Base-by-base conservation (phyloP, 2,329 filamentous ascomycete species). In the Arthroderma sp. region DNA sequence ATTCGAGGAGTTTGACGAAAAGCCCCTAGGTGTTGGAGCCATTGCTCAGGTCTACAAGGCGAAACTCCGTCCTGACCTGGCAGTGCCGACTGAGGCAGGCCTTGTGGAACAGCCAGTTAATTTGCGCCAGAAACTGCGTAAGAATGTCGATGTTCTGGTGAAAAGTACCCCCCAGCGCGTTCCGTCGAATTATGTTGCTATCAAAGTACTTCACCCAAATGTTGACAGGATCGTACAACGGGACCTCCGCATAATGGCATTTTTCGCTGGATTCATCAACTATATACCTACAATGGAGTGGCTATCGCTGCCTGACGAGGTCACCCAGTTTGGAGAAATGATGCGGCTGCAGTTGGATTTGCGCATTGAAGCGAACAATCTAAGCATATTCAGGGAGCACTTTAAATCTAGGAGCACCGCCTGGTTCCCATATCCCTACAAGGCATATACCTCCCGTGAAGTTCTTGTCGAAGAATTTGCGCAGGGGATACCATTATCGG, bases 11-110 rank as follows among this genome's bases (percentile, higher is more conserved):
- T 98, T 98, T 53, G 74, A 95, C 29, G 85, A 93, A 64, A 78
- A 72, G 52, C 91, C 91, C 0, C 69, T 98, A 0, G 91, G 91
- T 1, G 89, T 96, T 1, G 91, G 91, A 7, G 91, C 91, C 29
- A 96, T 98, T 55, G 91, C 91, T 0, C 91, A 98, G 61, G 91
- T 96, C 2, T 98, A 98, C 73, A 93, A 86, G 60, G 91, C 91
- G 0, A 95, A 87, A 61, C 67, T 98, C 38, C 93, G 87, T 57
- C 76, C 83, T 0, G 80, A 84, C 53, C 68, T 96, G 43, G 79
- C 83, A 4, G 74, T 72, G 1, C 75, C 78, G 0, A 75, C 75
- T 40, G 72, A 79, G 39, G 60, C 68, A 15, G 77, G 81, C 42
- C 60, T 78, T 1, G 57, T 63, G 0, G 66, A 73, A 0, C 61